These are phyloP conservation scores for Peronospora destructor DNA, from an alignment of 352 stramenopile genomes.

Conservation along the genomic window DNA sequence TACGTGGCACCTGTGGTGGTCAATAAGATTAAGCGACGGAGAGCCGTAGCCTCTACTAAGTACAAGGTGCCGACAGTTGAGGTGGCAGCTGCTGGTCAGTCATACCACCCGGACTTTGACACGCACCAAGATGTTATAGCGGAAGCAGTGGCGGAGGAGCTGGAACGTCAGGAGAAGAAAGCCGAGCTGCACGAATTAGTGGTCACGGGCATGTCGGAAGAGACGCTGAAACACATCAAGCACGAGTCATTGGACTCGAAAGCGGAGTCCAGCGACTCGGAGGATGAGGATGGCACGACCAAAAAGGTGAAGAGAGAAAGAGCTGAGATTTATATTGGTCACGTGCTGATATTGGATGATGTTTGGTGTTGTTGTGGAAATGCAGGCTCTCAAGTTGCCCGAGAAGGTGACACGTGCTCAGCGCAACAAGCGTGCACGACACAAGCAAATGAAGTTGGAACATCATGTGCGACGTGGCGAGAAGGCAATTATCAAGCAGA, in stretches of 20 bases:
- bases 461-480: conserved; percentile 51
- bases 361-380: background rate
- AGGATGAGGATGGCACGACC: conserved; percentile 34
- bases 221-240: conserved; percentile 80
- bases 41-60: conserved; percentile 51
- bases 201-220: conserved; percentile 55
- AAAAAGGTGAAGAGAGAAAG: conserved; percentile 16
- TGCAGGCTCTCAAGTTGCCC: conserved; percentile 32
- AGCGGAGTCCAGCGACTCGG: conserved; percentile 33
- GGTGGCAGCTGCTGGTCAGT: conserved; percentile 67
- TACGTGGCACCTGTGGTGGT: conserved; percentile 53
- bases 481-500: conserved; percentile 81
- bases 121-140: conserved; percentile 77
- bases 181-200: conserved; percentile 44
- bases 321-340: background rate
- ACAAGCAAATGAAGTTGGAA: conserved; percentile 75
- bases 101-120: conserved; percentile 80
- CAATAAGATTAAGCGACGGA: conserved; percentile 51
- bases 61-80: conserved; percentile 70
- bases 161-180: conserved; percentile 51
- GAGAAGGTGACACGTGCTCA: conserved; percentile 62
- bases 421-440: conserved; percentile 71
- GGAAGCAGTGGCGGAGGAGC: conserved; percentile 56
- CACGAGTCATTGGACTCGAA: conserved; percentile 40
- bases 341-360: background rate